Evolutionary conservation across 805 yeast genomes (phyloP).

Genomic region (Myxozyma monticola): DNA sequence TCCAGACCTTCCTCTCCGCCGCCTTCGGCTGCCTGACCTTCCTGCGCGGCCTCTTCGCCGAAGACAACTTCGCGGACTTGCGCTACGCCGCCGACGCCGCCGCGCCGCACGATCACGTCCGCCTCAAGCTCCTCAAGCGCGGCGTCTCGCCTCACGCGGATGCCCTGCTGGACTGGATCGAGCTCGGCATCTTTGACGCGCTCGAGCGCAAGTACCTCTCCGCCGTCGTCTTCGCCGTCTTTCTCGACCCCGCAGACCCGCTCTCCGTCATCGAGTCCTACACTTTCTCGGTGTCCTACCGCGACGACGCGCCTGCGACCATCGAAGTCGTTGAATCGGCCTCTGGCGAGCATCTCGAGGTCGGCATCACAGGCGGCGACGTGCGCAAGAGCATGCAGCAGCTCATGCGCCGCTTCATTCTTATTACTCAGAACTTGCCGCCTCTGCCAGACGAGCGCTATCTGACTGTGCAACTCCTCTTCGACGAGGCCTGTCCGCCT

Average conservation of each 20-base stretch:
- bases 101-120: slow-evolving; percentile 41
- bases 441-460: slow-evolving; percentile 51
- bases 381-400: slow-evolving; percentile 51
- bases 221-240: slow-evolving; percentile 50
- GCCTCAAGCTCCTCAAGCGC: slow-evolving; percentile 50
- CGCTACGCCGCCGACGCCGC: slow-evolving; percentile 40
- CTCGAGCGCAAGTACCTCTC: slow-evolving; percentile 46
- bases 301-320: slow-evolving; percentile 19
- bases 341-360: slow-evolving; percentile 32
- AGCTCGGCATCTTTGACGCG: slow-evolving; percentile 50
- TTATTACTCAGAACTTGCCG: slow-evolving; percentile 55
- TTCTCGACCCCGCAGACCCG: slow-evolving; percentile 47
- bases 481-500: slow-evolving; percentile 49
- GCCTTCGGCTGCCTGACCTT: slow-evolving; percentile 60
- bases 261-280: slow-evolving; percentile 51
- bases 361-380: slow-evolving; percentile 32
- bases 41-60: slow-evolving; percentile 54
- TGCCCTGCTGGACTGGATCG: slow-evolving; percentile 54
- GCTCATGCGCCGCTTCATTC: slow-evolving; percentile 52
- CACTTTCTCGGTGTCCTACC: slow-evolving; percentile 50
- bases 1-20: slow-evolving; percentile 52
- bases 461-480: slow-evolving; percentile 51
- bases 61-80: slow-evolving; percentile 53
- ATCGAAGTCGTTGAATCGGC: slow-evolving; percentile 33
- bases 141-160: slow-evolving; percentile 53